phyloP scores from a whole-genome alignment of 2,329 filamentous ascomycete genomes.

The Cercospora sp. region DNA sequence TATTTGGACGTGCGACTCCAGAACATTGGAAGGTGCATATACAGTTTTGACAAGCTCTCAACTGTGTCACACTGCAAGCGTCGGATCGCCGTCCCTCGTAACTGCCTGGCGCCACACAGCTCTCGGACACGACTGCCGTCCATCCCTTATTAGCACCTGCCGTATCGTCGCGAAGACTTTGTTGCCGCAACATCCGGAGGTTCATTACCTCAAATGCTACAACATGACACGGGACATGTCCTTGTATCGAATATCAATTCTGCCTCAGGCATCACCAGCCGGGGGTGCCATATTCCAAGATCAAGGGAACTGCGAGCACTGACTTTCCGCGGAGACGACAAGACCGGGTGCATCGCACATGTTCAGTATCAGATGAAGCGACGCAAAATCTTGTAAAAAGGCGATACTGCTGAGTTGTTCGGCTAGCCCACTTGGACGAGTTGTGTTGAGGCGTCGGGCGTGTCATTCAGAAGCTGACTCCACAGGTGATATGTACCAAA shows the following conservation, averaged over 20 bases:
- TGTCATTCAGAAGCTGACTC: not conserved
- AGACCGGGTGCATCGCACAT: not conserved
- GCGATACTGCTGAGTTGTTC: not conserved
- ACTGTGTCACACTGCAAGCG: not conserved
- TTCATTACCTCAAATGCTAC: not conserved
- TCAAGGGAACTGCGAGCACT: not conserved
- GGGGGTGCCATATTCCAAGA: not conserved
- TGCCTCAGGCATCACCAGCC: not conserved
- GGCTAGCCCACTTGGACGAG: not conserved
- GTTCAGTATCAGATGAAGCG: not conserved
- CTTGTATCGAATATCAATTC: no score
- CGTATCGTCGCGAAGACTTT: not conserved
- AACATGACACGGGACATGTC: not conserved
- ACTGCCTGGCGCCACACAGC: not conserved
- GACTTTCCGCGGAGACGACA: not conserved
- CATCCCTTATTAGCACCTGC: not conserved
- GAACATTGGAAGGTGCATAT: not conserved
- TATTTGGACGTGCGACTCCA: not conserved
- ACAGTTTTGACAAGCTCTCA: not conserved
- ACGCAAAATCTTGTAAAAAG: not conserved
- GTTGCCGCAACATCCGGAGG: not conserved
- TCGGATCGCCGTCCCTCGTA: not conserved
- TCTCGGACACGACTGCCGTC: not conserved
- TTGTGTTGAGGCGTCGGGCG: not conserved
- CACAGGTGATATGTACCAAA: not conserved